Conservation (phyloP, 257 asterid species). For the Paulownia fortunei region DNA sequence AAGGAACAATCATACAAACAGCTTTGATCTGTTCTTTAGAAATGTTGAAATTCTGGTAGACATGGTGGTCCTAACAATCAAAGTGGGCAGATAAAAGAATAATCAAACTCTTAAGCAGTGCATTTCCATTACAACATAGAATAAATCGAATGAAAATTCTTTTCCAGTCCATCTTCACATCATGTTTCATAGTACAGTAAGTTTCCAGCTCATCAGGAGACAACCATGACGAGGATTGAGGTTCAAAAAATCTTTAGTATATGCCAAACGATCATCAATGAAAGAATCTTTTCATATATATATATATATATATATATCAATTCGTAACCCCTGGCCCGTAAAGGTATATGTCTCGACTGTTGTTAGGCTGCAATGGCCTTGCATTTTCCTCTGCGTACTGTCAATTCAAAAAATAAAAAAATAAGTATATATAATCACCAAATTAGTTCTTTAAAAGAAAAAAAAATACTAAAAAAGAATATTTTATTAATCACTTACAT, state of each 20-base stretch:
- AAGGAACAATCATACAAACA: no score
- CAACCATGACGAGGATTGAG: not conserved
- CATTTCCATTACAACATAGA: not conserved
- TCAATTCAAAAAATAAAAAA: not conserved
- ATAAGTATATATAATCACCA: not conserved
- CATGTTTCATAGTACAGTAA: not conserved
- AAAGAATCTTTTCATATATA: not conserved
- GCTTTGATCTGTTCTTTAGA: no score
- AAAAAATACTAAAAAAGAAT: no score
- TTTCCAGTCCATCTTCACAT: not conserved
- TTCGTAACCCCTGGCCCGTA: conserved; percentile 33
- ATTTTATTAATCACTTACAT: conserved; percentile 50
- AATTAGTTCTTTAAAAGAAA: not conserved
- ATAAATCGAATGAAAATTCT: not conserved
- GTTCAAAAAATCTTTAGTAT: not conserved
- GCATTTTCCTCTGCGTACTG: conserved; percentile 72
- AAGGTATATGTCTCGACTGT: conserved; percentile 45
- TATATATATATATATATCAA: conserved; percentile 2
- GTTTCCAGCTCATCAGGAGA: conserved; percentile 12
- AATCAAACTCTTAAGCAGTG: not conserved
- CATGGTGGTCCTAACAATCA: no score
- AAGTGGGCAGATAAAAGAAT: not conserved
- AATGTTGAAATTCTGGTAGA: no score
- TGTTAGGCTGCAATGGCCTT: conserved; percentile 61
- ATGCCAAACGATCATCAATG: not conserved